Percentiles rank a stretch among this genome's conserved stretches.
phyloP scores from a whole-genome alignment of 768 basidiomycete species.

The Kwoniella sp. region DNA sequence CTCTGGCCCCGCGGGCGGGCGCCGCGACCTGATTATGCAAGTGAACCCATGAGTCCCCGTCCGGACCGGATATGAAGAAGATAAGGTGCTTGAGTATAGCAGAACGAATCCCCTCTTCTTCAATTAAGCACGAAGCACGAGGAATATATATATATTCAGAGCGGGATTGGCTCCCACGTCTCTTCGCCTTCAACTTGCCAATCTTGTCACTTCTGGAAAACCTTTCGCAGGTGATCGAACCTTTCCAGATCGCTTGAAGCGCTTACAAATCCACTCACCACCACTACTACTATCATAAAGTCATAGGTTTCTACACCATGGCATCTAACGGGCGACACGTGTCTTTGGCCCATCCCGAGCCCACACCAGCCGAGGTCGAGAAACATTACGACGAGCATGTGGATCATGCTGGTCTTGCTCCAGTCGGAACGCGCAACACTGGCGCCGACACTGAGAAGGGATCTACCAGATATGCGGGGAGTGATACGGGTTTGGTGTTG shows the following conservation, averaged over 20 bases:
- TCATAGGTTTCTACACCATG: neutral
- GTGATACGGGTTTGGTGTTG: slow-evolving; percentile 26
- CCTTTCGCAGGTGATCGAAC: neutral
- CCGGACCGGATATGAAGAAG: neutral
- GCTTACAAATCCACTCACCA: neutral
- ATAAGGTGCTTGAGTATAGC: neutral
- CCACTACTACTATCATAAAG: neutral
- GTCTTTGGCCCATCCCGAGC: slow-evolving; percentile 9
- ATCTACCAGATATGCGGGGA: slow-evolving; percentile 30
- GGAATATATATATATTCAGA: neutral
- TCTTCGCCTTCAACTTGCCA: neutral
- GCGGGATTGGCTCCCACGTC: neutral
- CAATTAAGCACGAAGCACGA: neutral
- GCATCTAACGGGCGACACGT: slow-evolving; percentile 18
- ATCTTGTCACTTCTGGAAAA: neutral
- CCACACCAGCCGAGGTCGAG: slow-evolving; percentile 5
- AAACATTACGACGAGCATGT: slow-evolving; percentile 20
- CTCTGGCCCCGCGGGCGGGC: neutral
- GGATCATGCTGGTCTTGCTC: slow-evolving; percentile 12
- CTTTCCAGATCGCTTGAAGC: neutral
- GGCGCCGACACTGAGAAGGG: slow-evolving; percentile 41
- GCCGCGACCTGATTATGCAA: neutral
- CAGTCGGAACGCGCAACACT: slow-evolving; percentile 24
- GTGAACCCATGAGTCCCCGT: neutral
- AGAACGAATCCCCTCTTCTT: neutral